Percentiles rank a stretch among this genome's conserved stretches.
Conservation (phyloP, 148 eudicot species). For the Rheum nobile region DNA sequence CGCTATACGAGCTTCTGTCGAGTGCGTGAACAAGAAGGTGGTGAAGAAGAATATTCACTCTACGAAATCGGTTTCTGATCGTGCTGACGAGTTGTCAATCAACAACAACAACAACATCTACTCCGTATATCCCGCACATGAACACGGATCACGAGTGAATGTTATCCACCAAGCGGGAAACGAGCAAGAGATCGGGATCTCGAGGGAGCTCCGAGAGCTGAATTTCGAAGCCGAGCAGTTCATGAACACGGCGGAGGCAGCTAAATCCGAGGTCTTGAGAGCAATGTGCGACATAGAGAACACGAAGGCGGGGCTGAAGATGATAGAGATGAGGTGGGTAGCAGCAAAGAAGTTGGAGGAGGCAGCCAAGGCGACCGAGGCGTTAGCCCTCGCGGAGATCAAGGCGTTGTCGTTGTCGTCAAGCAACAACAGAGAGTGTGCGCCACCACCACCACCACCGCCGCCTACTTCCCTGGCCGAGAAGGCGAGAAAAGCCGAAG, state of each 20-base stretch:
- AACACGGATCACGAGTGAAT: no score
- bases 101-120: no score
- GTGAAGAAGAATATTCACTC: background rate
- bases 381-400: conserved; percentile 66
- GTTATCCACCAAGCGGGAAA: background rate
- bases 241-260: conserved; percentile 70
- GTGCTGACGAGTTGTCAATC: background rate
- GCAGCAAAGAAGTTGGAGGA: conserved; percentile 89
- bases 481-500: conserved; percentile 45
- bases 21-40: conserved; percentile 2
- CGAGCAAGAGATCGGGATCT: conserved; percentile 5
- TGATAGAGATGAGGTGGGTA: conserved; percentile 77
- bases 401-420: conserved; percentile 28
- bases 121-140: no score
- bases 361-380: conserved; percentile 82
- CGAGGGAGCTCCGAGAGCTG: conserved; percentile 33
- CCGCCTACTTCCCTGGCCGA: conserved; percentile 33
- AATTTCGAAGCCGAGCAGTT: conserved; percentile 72
- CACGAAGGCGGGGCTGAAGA: conserved; percentile 58
- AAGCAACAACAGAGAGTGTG: conserved; percentile 43
- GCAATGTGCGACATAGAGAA: conserved; percentile 79
- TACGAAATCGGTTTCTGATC: background rate
- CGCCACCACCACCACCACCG: no score
- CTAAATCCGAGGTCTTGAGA: conserved; percentile 64
- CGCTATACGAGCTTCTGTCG: conserved; percentile 18